Evolutionary conservation across 305 asterid genomes (phyloP).

Genomic region (Plantago coronopus): DNA sequence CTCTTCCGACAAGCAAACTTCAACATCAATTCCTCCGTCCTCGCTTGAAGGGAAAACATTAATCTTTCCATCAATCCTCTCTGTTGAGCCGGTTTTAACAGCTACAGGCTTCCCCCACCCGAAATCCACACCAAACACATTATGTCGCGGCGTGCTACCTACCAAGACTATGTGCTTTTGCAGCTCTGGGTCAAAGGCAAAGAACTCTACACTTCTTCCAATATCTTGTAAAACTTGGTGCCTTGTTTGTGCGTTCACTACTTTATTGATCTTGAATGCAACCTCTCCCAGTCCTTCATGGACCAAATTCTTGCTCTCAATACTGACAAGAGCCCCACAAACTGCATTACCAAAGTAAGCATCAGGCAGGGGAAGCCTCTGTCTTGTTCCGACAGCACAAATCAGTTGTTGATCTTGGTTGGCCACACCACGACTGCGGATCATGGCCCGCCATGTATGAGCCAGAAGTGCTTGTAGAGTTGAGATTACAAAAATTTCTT

Average conservation of each 20-base stretch:
- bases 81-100: constrained; percentile 37
- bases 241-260: constrained; percentile 18
- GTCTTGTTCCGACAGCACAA: constrained; percentile 27
- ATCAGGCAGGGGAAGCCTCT: constrained; percentile 23
- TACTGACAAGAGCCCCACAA: not conserved
- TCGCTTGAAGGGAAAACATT: constrained; percentile 29
- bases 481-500: too few relatives aligned
- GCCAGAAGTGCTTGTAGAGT: constrained; percentile 39
- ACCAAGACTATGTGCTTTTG: not conserved
- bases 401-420: not conserved
- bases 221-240: constrained; percentile 28
- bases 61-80: constrained; percentile 41
- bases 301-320: constrained; percentile 13
- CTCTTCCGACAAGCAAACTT: constrained; percentile 32
- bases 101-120: constrained; percentile 61
- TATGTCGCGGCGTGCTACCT: constrained; percentile 45
- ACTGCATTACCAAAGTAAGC: constrained; percentile 44
- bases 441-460: constrained; percentile 35
- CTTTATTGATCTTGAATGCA: constrained; percentile 31
- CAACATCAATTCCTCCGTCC: constrained; percentile 48
- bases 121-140: constrained; percentile 42
- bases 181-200: not conserved
- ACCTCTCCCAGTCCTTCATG: constrained; percentile 32
- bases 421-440: constrained; percentile 15
- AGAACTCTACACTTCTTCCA: constrained; percentile 22